Percentiles rank a stretch among this genome's conserved stretches.
Evolutionary conservation across 495 filamentous ascomycete genomes (phyloP).

Genomic region (Apodospora peruviana): DNA sequence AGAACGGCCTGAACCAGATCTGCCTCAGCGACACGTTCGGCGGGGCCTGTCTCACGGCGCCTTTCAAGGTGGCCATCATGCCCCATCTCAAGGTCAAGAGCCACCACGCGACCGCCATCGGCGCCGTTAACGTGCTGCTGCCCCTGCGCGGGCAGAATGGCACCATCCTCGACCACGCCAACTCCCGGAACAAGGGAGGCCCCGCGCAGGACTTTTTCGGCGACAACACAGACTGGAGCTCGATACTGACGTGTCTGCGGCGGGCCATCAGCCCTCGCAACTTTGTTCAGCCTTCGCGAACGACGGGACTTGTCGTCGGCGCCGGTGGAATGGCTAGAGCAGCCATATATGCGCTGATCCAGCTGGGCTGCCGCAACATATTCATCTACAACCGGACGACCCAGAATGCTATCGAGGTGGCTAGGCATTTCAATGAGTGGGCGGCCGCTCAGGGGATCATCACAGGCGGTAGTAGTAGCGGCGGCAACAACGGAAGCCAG

Average conservation of each 20-base stretch:
- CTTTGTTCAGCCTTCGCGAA: constrained; percentile 60
- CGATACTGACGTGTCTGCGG: constrained; percentile 60
- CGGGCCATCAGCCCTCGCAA: constrained; percentile 76
- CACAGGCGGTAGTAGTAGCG: constrained; percentile 28
- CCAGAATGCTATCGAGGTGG: constrained; percentile 58
- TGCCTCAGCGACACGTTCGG: constrained; percentile 63
- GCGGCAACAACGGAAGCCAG: constrained; percentile 29
- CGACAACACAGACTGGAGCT: constrained; percentile 82
- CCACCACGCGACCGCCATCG: constrained; percentile 72
- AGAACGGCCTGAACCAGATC: constrained; percentile 59
- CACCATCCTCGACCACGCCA: constrained; percentile 59
- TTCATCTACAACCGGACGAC: constrained; percentile 71
- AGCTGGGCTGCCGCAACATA: constrained; percentile 72
- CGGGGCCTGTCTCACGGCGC: constrained; percentile 65
- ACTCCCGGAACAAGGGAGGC: constrained; percentile 61
- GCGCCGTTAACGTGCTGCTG: constrained; percentile 77
- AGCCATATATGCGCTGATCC: constrained; percentile 73
- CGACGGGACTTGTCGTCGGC: constrained; percentile 68
- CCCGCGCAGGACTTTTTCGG: constrained; percentile 65
- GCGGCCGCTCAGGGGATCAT: constrained; percentile 24
- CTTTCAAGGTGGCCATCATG: constrained; percentile 71
- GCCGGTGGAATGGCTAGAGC: constrained; percentile 80
- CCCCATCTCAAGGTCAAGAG: constrained; percentile 62
- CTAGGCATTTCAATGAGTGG: constrained; percentile 62
- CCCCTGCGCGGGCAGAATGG: constrained; percentile 58